A percentile compares a stretch with the other conserved stretches of the same genome.
Conservation (phyloP, 768 basidiomycete species). For the Saitozyma podzolica region DNA sequence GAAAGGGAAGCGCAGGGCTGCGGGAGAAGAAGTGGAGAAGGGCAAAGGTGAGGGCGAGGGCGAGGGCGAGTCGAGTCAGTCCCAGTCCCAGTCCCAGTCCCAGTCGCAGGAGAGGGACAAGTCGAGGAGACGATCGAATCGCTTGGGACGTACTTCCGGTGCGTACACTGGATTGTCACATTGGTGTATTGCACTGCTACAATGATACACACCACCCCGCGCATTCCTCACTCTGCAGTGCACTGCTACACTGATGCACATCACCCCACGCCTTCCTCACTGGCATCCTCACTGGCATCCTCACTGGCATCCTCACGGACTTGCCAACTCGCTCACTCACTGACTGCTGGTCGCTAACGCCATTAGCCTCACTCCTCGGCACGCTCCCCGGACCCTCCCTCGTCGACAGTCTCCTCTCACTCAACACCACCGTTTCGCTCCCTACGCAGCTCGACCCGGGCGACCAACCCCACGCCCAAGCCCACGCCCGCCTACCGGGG, state of each 20-base stretch:
- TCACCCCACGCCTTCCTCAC: not conserved
- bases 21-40: too few relatives aligned
- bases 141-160: too few relatives aligned
- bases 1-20: too few relatives aligned
- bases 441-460: conserved; percentile 15
- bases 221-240: not conserved
- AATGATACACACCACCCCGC: not conserved
- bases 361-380: not conserved
- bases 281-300: not conserved
- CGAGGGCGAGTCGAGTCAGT: too few relatives aligned
- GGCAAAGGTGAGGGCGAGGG: too few relatives aligned
- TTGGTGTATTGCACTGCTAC: not conserved
- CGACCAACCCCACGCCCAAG: too few relatives aligned
- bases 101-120: too few relatives aligned
- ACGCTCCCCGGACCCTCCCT: not conserved
- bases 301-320: conserved; percentile 1
- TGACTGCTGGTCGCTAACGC: not conserved
- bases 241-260: not conserved
- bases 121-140: too few relatives aligned
- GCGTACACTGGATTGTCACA: too few relatives aligned
- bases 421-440: conserved; percentile 32
- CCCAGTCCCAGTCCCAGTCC: too few relatives aligned
- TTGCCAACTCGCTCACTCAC: not conserved
- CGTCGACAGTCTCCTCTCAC: conserved; percentile 25
- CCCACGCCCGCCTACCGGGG: conserved; percentile 27